phyloP scores from a whole-genome alignment of 1,284 basidiomycete species.

The Coniferiporia weirii region DNA sequence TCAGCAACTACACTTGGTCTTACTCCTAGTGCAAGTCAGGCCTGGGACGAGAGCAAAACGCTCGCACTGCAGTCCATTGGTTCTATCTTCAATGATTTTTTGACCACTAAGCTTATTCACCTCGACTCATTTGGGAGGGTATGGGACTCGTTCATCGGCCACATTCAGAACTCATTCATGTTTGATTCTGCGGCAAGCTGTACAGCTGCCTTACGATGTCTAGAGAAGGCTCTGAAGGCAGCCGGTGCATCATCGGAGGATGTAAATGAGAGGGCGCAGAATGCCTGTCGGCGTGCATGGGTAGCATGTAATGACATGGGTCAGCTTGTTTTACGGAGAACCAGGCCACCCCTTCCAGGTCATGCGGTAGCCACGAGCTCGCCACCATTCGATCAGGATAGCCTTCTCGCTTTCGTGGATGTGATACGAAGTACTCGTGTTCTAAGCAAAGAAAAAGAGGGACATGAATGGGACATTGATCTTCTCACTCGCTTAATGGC shows the following conservation, averaged over 20 bases:
- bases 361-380: slow-evolving; percentile 18
- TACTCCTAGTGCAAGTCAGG: slow-evolving; percentile 30
- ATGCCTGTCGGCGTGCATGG: slow-evolving; percentile 65
- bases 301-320: slow-evolving; percentile 67
- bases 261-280: slow-evolving; percentile 38
- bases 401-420: slow-evolving; percentile 75
- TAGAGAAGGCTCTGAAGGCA: slow-evolving; percentile 73
- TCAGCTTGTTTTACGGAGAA: slow-evolving; percentile 37
- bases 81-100: slow-evolving; percentile 77
- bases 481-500: slow-evolving; percentile 65
- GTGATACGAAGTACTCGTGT: slow-evolving; percentile 58
- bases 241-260: slow-evolving; percentile 37
- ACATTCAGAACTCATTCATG: slow-evolving; percentile 65
- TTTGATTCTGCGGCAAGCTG: slow-evolving; percentile 66
- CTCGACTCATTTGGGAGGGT: slow-evolving; percentile 64
- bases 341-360: slow-evolving; percentile 22
- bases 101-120: slow-evolving; percentile 66
- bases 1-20: slow-evolving; percentile 16
- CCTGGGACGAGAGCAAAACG: slow-evolving; percentile 86
- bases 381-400: slow-evolving; percentile 79
- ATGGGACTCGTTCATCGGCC: slow-evolving; percentile 69
- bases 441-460: slow-evolving; percentile 42
- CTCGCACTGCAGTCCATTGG: slow-evolving; percentile 84
- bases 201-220: slow-evolving; percentile 73
- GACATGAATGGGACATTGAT: slow-evolving; percentile 58